A percentile compares a stretch with the other conserved stretches of the same genome.
Evolutionary conservation across 371 early-diverging fungal species (phyloP).

Genomic region (Mucor ambiguus): DNA sequence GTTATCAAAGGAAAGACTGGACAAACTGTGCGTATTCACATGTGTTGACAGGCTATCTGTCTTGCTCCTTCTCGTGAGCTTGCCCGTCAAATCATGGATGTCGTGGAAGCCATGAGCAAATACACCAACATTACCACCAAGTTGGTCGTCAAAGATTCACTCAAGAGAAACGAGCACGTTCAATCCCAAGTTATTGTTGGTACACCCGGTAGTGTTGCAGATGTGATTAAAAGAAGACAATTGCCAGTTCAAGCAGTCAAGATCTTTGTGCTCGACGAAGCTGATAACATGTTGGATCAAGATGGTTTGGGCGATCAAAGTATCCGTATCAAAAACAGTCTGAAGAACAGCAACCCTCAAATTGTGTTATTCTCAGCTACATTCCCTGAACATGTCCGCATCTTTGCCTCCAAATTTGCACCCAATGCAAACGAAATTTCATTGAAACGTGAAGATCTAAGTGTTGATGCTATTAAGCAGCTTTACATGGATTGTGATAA

Average conservation of each 20-base stretch:
- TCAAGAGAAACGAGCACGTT: constrained; percentile 56
- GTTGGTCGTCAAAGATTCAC: constrained; percentile 79
- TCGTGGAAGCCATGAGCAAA: constrained; percentile 87
- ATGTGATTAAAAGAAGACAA: constrained; percentile 66
- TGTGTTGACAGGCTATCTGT: constrained; percentile 76
- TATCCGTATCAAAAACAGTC: constrained; percentile 73
- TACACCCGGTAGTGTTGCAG: constrained; percentile 94
- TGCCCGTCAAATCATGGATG: constrained; percentile 94
- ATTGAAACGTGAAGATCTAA: constrained; percentile 90
- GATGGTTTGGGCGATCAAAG: constrained; percentile 89
- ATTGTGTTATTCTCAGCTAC: constrained; percentile 97
- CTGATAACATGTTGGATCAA: constrained; percentile 94
- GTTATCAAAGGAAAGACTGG: not conserved
- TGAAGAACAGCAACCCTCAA: constrained; percentile 71
- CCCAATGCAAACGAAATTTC: constrained; percentile 88
- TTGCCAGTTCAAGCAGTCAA: constrained; percentile 65
- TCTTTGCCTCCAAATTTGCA: constrained; percentile 81
- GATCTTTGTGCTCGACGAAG: constrained; percentile 93
- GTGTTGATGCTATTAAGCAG: constrained; percentile 97
- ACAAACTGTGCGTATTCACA: not conserved
- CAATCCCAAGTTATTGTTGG: constrained; percentile 92
- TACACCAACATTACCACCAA: constrained; percentile 76
- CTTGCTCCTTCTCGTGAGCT: constrained; percentile 98
- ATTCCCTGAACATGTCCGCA: constrained; percentile 83
- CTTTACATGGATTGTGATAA: constrained; percentile 93